Percentiles rank a stretch among this genome's conserved stretches.
Conservation (phyloP, 208 protist species). For the Trypanosoma melophagium region DNA sequence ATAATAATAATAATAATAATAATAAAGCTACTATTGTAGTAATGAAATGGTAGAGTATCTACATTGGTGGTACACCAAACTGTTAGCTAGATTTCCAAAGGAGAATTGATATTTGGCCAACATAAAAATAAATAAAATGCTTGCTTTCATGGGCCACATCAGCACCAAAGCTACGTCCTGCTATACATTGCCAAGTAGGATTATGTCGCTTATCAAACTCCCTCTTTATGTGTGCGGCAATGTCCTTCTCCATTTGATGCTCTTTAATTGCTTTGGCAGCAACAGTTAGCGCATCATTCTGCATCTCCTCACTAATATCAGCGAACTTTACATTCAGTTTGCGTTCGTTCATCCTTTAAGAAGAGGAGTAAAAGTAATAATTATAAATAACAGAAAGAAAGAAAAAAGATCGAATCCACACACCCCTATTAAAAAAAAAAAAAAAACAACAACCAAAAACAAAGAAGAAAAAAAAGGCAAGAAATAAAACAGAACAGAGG, state of each 20-base stretch:
- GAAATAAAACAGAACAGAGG: background rate
- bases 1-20: constrained; percentile 12
- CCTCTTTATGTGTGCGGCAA: constrained; percentile 99
- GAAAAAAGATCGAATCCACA: background rate
- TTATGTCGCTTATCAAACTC: constrained; percentile 99
- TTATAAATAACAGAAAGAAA: background rate
- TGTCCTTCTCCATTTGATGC: constrained; percentile 99
- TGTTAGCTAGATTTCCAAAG: constrained; percentile 93
- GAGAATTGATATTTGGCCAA: constrained; percentile 98
- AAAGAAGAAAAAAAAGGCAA: constrained; percentile 5
- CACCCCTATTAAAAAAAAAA: constrained; percentile 2
- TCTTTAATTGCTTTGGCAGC: constrained; percentile 98
- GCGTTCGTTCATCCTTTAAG: constrained; percentile 63
- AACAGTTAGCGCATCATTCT: constrained; percentile 97
- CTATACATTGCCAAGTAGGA: constrained; percentile 99
- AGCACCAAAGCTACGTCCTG: constrained; percentile 99
- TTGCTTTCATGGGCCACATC: constrained; percentile 99
- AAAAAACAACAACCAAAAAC: constrained; percentile 2
- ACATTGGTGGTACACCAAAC: background rate
- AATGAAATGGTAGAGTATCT: background rate
- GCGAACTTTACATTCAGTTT: constrained; percentile 91
- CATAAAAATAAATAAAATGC: constrained; percentile 99
- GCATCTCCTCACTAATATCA: constrained; percentile 95
- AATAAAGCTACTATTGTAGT: background rate
- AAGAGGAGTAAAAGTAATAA: background rate